phyloP scores from a whole-genome alignment of 495 filamentous ascomycete genomes.

The Neurospora sp. region DNA sequence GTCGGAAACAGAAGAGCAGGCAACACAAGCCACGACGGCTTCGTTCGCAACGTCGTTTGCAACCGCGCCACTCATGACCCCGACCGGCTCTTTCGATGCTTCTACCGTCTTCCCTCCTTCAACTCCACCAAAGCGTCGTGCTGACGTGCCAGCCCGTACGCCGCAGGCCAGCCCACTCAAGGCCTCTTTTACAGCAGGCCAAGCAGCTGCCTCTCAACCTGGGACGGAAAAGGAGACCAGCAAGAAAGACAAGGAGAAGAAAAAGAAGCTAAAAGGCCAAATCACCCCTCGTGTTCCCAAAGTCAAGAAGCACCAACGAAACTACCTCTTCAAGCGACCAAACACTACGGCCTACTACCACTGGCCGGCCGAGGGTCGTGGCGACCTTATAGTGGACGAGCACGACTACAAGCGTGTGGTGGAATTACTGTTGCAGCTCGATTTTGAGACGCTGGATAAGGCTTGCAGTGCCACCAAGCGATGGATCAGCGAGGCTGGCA shows the following conservation, averaged over 20 bases:
- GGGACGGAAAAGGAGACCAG: background rate
- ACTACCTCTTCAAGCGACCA: slow-evolving; percentile 26
- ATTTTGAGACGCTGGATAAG: slow-evolving; percentile 67
- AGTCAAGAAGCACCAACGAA: slow-evolving; percentile 43
- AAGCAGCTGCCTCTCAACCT: background rate
- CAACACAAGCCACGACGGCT: background rate
- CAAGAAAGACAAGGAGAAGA: slow-evolving; percentile 20
- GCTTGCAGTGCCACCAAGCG: slow-evolving; percentile 57
- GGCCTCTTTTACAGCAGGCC: background rate
- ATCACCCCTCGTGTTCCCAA: slow-evolving; percentile 45
- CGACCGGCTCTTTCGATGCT: slow-evolving; percentile 17
- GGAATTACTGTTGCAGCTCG: slow-evolving; percentile 70
- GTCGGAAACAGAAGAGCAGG: background rate
- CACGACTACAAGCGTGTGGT: slow-evolving; percentile 66
- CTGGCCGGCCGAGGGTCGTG: slow-evolving; percentile 60
- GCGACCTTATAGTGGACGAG: slow-evolving; percentile 58
- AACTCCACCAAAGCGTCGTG: slow-evolving; percentile 24
- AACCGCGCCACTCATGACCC: slow-evolving; percentile 3
- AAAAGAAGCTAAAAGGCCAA: slow-evolving; percentile 39
- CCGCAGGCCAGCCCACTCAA: slow-evolving; percentile 17
- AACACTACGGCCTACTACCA: slow-evolving; percentile 50
- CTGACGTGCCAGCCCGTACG: slow-evolving; percentile 8
- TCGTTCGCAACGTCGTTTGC: background rate
- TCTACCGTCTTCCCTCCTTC: slow-evolving; percentile 14
- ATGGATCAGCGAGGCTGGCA: slow-evolving; percentile 51